Base-by-base conservation (phyloP, 768 basidiomycete genomes). In the Amanita thiersii region DNA sequence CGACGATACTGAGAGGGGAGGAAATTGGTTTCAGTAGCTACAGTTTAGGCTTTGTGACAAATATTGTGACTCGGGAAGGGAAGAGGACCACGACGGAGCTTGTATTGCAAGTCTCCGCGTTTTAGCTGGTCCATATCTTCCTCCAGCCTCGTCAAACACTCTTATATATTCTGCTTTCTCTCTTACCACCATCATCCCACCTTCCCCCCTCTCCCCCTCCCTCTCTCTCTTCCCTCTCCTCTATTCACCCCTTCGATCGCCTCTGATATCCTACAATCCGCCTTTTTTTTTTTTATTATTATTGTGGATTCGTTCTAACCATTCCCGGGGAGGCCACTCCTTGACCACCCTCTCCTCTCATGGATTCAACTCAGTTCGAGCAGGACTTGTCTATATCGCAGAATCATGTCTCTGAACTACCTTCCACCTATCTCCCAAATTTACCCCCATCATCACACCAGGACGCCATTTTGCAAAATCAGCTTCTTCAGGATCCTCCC, bases 1-100 rank as follows among this genome's bases (percentile, higher is more conserved):
- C 69, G 81, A 61, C 69, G 74, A 51, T 79, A 75, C 52, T 79
- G 60, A 69, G 30, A 25, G 20, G 12, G 15, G 2, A 19, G 7
- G n/a, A 40, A 29, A 9, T 39, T 23, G 11, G 9, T 24, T 40
- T 18, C 4, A 18, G 28, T 40, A 18, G 23, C 24, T 38, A 38
- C 37, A 15, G 23, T 39, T 21, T 24, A 21, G 24, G 7, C 34
- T 17, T 35, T 35, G 34, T 35, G 34, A 35, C 26, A 28, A 28
- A 28, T 28, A 28, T 19, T 47, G 53, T 52, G 48, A 52, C 45
- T 37, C 36, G 30, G 45, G 55, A 55, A 48, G 52, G 51, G 51
- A 44, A 45, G 49, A 53, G 45, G 37, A 31, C 31, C 18, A 28
- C 21, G 31, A 46, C 50, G 45, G 49, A 51, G 40, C 48, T 48